Conservation (phyloP, 352 stramenopile species). For the Chrysophaeum taylorii region DNA sequence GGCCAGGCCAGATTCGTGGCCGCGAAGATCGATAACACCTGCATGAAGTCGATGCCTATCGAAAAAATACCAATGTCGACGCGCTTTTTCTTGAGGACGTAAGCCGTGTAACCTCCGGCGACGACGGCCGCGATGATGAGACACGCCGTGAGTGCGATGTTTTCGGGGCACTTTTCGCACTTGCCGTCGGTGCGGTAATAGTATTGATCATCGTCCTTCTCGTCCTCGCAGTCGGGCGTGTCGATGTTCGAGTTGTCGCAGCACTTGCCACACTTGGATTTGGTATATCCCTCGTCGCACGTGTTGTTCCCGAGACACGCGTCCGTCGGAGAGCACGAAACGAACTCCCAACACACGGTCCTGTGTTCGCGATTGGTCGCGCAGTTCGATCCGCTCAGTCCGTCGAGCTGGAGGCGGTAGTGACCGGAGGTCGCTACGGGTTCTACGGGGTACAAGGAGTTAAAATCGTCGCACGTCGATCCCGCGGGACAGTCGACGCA, state of each 20-base stretch:
- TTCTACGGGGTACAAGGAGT: neutral
- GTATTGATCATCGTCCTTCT: neutral
- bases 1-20: conserved; percentile 58
- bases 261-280: conserved; percentile 18
- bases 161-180: conserved; percentile 32
- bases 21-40: conserved; percentile 66
- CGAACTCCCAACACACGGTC: conserved; percentile 3
- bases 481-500: conserved; percentile 13
- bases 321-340: conserved; percentile 16
- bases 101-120: conserved; percentile 16
- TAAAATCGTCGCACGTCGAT: neutral
- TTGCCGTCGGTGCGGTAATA: conserved; percentile 31
- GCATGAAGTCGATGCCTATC: conserved; percentile 68
- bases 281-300: conserved; percentile 21
- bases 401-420: neutral
- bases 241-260: conserved; percentile 21
- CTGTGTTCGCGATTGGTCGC: too few species aligned
- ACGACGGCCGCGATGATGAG: conserved; percentile 21
- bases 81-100: conserved; percentile 26
- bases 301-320: conserved; percentile 21
- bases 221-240: conserved; percentile 3
- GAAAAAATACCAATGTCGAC: conserved; percentile 47
- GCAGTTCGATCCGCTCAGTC: neutral
- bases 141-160: conserved; percentile 20
- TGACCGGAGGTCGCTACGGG: neutral